phyloP scores from a whole-genome alignment of 78 protist species.

The Emiliania huxleyi region DNA sequence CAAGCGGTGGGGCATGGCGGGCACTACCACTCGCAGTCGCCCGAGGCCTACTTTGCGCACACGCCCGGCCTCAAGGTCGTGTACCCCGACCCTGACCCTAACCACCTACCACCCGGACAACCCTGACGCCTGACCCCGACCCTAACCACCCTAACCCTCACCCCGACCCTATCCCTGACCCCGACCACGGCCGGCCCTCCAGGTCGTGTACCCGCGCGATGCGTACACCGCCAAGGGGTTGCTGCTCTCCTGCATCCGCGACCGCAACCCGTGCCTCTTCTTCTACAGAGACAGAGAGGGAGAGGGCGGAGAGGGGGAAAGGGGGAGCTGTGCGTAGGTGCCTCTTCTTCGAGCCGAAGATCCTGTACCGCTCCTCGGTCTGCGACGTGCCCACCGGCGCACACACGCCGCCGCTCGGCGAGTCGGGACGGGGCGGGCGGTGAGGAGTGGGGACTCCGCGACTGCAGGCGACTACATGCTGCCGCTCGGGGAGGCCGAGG shows the following conservation, averaged over 20 bases:
- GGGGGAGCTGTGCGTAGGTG: too few relatives aligned
- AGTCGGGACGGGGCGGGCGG: too few relatives aligned
- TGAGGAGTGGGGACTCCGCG: too few relatives aligned
- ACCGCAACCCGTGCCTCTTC: conserved; percentile 83
- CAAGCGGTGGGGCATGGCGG: conserved; percentile 95
- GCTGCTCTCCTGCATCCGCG: conserved; percentile 83
- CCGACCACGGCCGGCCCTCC: too few relatives aligned
- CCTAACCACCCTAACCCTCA: too few relatives aligned
- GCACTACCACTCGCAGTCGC: conserved; percentile 75
- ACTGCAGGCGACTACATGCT: conserved; percentile 77
- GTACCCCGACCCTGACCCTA: not conserved
- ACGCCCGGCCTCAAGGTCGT: conserved; percentile 86
- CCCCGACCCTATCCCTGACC: too few relatives aligned
- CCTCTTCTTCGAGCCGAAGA: conserved; percentile 95
- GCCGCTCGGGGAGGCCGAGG: conserved; percentile 84
- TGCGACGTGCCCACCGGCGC: conserved; percentile 80
- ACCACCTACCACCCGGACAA: not conserved
- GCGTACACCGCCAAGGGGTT: conserved; percentile 93
- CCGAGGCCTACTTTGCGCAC: conserved; percentile 92
- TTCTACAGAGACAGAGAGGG: too few relatives aligned
- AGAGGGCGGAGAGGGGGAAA: too few relatives aligned
- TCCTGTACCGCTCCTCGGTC: conserved; percentile 84
- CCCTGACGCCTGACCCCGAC: too few relatives aligned
- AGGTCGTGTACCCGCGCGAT: conserved; percentile 62
- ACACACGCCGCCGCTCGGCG: conserved; percentile 75